These are phyloP conservation scores for Aspergillus vadensis DNA, from an alignment of 2,329 filamentous ascomycete genomes.

Conservation along the genomic window DNA sequence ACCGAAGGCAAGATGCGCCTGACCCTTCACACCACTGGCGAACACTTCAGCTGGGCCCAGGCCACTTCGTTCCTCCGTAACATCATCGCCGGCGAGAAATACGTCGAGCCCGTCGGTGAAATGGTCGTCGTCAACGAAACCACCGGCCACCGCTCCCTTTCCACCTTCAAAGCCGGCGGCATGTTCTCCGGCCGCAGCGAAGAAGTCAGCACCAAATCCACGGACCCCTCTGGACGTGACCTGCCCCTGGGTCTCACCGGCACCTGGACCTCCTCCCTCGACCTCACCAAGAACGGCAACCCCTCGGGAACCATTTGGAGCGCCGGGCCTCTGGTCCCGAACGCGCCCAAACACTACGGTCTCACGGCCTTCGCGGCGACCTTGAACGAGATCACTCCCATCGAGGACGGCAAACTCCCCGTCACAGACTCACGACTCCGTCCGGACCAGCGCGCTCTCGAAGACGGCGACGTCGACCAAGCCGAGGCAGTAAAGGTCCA, in stretches of 20 bases:
- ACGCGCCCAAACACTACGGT: slow-evolving; percentile 79
- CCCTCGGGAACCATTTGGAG: slow-evolving; percentile 72
- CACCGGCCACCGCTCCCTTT: slow-evolving; percentile 77
- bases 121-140: slow-evolving; percentile 86
- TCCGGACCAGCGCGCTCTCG: slow-evolving; percentile 83
- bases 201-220: slow-evolving; percentile 77
- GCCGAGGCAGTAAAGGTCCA: slow-evolving; percentile 81
- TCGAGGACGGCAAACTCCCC: slow-evolving; percentile 75
- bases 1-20: slow-evolving; percentile 86
- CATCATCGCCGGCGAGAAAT: slow-evolving; percentile 97
- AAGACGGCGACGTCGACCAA: slow-evolving; percentile 77
- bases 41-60: slow-evolving; percentile 84
- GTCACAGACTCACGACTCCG: slow-evolving; percentile 80
- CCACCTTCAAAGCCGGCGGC: slow-evolving; percentile 90
- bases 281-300: slow-evolving; percentile 65
- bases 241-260: slow-evolving; percentile 71
- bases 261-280: slow-evolving; percentile 79
- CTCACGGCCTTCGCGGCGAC: slow-evolving; percentile 82
- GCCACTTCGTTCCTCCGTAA: slow-evolving; percentile 92
- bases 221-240: slow-evolving; percentile 65
- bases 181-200: slow-evolving; percentile 97
- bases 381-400: slow-evolving; percentile 81
- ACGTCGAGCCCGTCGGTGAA: slow-evolving; percentile 88
- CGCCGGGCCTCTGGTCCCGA: slow-evolving; percentile 74
- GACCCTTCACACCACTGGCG: slow-evolving; percentile 71